Conservation (phyloP, 2,329 filamentous ascomycete genomes). For the Trematosphaeria pertusa region DNA sequence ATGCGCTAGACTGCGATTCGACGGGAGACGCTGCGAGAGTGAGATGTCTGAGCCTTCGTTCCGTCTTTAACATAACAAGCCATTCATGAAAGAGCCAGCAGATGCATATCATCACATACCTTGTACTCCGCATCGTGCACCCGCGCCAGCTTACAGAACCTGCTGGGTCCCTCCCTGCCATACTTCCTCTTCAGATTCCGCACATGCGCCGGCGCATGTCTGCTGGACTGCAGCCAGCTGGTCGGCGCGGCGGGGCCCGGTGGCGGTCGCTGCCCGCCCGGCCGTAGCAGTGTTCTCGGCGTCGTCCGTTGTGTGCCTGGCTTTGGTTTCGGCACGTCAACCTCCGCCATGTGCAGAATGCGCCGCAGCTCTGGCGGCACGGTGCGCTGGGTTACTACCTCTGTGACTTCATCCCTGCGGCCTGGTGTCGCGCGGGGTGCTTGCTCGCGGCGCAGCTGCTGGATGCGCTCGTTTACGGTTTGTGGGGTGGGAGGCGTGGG, state of each 20-base stretch:
- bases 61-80: constrained; percentile 22
- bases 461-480: constrained; percentile 57
- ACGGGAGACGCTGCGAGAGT: constrained; percentile 41
- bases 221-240: constrained; percentile 52
- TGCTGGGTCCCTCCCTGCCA: constrained; percentile 14
- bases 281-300: constrained; percentile 29
- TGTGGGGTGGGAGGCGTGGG: constrained; percentile 14
- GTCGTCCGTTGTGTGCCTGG: constrained; percentile 44
- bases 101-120: constrained; percentile 24
- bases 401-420: constrained; percentile 53
- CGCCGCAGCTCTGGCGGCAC: constrained; percentile 54
- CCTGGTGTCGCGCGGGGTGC: constrained; percentile 47
- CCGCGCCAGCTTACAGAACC: constrained; percentile 34
- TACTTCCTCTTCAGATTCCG: constrained; percentile 23
- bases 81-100: constrained; percentile 9
- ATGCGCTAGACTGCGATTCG: constrained; percentile 56
- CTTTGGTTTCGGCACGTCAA: constrained; percentile 55
- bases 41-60: constrained; percentile 33
- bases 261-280: constrained; percentile 43
- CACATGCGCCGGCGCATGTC: constrained; percentile 32
- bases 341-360: constrained; percentile 54
- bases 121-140: constrained; percentile 33
- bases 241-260: constrained; percentile 55
- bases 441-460: constrained; percentile 54
- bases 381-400: constrained; percentile 50